These are phyloP conservation scores for Chionographis japonica DNA, from an alignment of 106 monocot species.

Conservation along the genomic window DNA sequence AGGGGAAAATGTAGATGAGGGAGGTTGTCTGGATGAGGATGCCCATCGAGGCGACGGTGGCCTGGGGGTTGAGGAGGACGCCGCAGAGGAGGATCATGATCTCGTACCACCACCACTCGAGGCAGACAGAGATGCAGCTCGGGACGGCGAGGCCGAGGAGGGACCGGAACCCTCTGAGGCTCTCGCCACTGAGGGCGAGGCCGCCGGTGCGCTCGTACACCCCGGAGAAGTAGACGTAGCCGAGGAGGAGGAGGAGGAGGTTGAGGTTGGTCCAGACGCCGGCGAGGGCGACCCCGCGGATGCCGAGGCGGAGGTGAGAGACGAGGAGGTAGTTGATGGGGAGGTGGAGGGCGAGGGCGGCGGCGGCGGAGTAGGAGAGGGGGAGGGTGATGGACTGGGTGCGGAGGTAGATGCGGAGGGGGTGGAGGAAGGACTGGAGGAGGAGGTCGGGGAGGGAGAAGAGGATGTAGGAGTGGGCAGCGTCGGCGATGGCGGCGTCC, in stretches of 20 bases:
- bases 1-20: constrained; percentile 51
- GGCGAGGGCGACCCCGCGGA: constrained; percentile 47
- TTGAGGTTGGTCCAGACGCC: constrained; percentile 41
- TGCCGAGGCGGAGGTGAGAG: constrained; percentile 27
- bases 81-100: constrained; percentile 60
- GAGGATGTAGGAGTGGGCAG: constrained; percentile 32
- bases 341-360: constrained; percentile 24
- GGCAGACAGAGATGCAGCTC: constrained; percentile 52
- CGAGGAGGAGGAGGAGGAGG: constrained; percentile 21
- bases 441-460: constrained; percentile 50
- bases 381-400: constrained; percentile 40
- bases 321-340: constrained; percentile 44
- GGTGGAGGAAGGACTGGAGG: constrained; percentile 42
- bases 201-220: constrained; percentile 13
- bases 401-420: constrained; percentile 45
- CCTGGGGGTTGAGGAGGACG: constrained; percentile 29
- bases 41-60: constrained; percentile 58
- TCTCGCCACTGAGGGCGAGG: background rate
- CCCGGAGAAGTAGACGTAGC: constrained; percentile 35
- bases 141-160: constrained; percentile 32
- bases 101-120: constrained; percentile 94
- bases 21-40: constrained; percentile 61
- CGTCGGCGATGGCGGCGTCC: constrained; percentile 23
- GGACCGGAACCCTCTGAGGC: constrained; percentile 21
- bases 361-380: constrained; percentile 16